Evolutionary conservation across 1,284 basidiomycete genomes (phyloP).

Genomic region (Pascua guehoae): DNA sequence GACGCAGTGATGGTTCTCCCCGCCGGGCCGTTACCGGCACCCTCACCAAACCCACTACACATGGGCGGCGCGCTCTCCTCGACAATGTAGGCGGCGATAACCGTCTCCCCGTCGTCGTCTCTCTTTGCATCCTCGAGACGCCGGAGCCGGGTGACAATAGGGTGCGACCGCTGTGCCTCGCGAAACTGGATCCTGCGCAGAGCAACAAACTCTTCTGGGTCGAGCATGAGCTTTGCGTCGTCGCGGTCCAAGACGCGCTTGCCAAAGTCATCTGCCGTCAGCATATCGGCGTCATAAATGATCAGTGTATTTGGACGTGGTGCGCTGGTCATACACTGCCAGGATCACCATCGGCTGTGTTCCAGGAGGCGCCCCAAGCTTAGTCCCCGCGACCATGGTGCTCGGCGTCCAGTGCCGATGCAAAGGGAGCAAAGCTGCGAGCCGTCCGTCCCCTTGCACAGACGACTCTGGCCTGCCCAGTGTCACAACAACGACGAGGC

Average conservation of each 20-base stretch:
- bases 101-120: constrained; percentile 1
- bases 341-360: too few relatives aligned
- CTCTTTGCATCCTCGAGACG: constrained; percentile 25
- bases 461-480: too few relatives aligned
- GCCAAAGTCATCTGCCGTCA: constrained; percentile 24
- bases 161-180: constrained; percentile 27
- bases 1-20: not conserved
- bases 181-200: constrained; percentile 43
- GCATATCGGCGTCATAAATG: not conserved
- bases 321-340: too few relatives aligned
- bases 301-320: too few relatives aligned
- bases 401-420: too few relatives aligned
- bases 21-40: not conserved
- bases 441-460: too few relatives aligned
- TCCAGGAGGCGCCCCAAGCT: too few relatives aligned
- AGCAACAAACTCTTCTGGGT: constrained; percentile 35
- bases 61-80: constrained; percentile 41
- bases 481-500: too few relatives aligned
- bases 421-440: too few relatives aligned
- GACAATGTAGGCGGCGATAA: constrained; percentile 39
- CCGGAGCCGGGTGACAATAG: constrained; percentile 32
- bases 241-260: constrained; percentile 21
- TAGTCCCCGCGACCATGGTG: too few relatives aligned
- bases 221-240: constrained; percentile 33
- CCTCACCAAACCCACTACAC: constrained; percentile 36